Conservation (phyloP, 768 basidiomycete genomes). For the Leccinellum luteum region DNA sequence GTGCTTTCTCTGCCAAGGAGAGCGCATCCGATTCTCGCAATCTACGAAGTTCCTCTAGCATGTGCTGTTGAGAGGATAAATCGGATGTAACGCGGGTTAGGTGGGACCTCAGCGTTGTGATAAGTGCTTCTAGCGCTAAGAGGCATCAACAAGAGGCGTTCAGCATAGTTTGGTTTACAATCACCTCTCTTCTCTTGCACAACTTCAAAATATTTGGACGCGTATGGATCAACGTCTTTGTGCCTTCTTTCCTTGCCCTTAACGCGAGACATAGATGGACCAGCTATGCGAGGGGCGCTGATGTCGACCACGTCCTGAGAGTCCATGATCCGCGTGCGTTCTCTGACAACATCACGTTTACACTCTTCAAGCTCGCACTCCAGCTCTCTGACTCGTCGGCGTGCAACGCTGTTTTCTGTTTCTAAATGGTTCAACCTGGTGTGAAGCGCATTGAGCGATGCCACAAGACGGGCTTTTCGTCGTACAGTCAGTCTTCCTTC, state of each 20-base stretch:
- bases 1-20: conserved; percentile 55
- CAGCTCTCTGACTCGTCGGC: conserved; percentile 80
- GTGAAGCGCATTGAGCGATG: conserved; percentile 62
- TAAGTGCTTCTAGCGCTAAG: conserved; percentile 77
- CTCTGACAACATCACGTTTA: conserved; percentile 71
- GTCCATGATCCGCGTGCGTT: conserved; percentile 63
- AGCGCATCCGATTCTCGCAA: conserved; percentile 62
- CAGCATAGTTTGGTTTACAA: conserved; percentile 5
- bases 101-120: conserved; percentile 69
- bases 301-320: conserved; percentile 41
- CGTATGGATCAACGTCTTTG: conserved; percentile 37
- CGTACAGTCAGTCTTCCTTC: background rate
- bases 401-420: conserved; percentile 77
- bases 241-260: conserved; percentile 29
- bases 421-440: conserved; percentile 70
- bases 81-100: conserved; percentile 76
- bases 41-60: conserved; percentile 63
- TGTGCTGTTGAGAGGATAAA: conserved; percentile 69
- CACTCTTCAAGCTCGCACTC: conserved; percentile 84
- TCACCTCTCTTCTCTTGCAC: conserved; percentile 89
- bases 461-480: conserved; percentile 54
- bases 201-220: conserved; percentile 65
- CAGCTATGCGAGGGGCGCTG: conserved; percentile 12
- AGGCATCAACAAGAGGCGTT: conserved; percentile 12
- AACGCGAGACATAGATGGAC: conserved; percentile 20